Evolutionary conservation across 2,329 filamentous ascomycete genomes (phyloP).

Genomic region (Botrytis tulipae): DNA sequence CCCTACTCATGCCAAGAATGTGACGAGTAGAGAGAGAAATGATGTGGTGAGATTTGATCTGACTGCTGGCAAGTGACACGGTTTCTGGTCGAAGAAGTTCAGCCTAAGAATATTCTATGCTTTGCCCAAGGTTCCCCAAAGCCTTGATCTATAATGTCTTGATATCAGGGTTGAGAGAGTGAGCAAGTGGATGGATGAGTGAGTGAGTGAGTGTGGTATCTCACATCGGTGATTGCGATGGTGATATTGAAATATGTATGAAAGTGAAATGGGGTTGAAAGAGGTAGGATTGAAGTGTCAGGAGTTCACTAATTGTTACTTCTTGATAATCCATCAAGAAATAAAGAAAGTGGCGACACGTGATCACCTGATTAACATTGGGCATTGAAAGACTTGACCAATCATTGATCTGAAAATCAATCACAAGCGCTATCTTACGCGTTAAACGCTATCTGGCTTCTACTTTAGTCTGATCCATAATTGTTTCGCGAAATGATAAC

Average conservation of each 20-base stretch:
- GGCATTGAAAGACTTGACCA: background rate
- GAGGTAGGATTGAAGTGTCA: constrained; percentile 3
- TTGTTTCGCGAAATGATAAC: background rate
- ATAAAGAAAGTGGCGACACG: background rate
- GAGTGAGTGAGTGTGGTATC: background rate
- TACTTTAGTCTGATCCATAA: background rate
- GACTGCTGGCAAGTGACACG: constrained; percentile 15
- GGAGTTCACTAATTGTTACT: background rate
- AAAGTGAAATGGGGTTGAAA: background rate
- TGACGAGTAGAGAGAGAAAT: background rate
- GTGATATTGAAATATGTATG: background rate
- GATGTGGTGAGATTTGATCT: constrained; percentile 3
- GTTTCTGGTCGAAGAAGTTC: background rate
- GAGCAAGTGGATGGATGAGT: background rate
- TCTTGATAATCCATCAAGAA: background rate
- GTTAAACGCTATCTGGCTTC: constrained; percentile 20
- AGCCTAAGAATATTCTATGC: background rate
- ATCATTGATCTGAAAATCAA: background rate
- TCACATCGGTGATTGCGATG: background rate
- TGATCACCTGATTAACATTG: constrained; percentile 6
- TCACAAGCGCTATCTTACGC: constrained; percentile 21
- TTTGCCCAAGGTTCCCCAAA: background rate
- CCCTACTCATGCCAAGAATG: background rate
- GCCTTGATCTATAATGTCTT: background rate
- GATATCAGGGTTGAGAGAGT: background rate